Evolutionary conservation across 176 grass and related monocot species (phyloP).

Genomic region (Typha latifolia): DNA sequence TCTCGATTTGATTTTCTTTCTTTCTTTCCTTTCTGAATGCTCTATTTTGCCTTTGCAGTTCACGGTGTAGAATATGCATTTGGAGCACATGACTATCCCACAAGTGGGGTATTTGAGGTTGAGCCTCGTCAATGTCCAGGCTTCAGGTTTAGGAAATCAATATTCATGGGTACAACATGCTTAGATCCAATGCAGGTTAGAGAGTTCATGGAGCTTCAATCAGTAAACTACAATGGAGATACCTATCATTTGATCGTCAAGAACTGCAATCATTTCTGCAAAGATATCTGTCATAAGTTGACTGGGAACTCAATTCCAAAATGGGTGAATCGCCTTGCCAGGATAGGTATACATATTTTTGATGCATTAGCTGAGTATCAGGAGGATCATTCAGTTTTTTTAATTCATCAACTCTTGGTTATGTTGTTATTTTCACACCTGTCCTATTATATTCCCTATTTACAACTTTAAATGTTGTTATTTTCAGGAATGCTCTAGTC

Average conservation of each 20-base stretch:
- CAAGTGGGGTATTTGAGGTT: constrained; percentile 91
- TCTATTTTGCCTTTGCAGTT: constrained; percentile 33
- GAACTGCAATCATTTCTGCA: constrained; percentile 98
- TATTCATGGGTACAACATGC: constrained; percentile 80
- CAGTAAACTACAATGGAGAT: constrained; percentile 83
- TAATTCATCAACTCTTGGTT: constrained; percentile 19
- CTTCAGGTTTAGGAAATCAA: constrained; percentile 91
- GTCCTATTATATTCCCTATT: not conserved
- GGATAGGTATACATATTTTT: constrained; percentile 52
- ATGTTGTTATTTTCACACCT: not conserved
- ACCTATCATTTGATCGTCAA: constrained; percentile 90
- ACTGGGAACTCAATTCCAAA: constrained; percentile 74
- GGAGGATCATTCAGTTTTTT: not conserved
- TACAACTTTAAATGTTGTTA: not conserved
- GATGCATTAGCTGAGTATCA: not conserved
- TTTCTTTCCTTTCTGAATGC: constrained; percentile 12
- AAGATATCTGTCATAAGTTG: constrained; percentile 87
- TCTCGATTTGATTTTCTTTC: not conserved
- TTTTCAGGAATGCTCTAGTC: not conserved
- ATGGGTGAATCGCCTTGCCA: constrained; percentile 92
- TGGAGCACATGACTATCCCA: constrained; percentile 88
- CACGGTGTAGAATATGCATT: constrained; percentile 98
- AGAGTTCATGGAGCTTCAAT: constrained; percentile 90
- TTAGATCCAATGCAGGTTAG: constrained; percentile 75
- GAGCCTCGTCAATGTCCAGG: constrained; percentile 85